Evolutionary conservation across 352 stramenopile genomes (phyloP).

Genomic region (Hyaloperonospora arabidopsidis): DNA sequence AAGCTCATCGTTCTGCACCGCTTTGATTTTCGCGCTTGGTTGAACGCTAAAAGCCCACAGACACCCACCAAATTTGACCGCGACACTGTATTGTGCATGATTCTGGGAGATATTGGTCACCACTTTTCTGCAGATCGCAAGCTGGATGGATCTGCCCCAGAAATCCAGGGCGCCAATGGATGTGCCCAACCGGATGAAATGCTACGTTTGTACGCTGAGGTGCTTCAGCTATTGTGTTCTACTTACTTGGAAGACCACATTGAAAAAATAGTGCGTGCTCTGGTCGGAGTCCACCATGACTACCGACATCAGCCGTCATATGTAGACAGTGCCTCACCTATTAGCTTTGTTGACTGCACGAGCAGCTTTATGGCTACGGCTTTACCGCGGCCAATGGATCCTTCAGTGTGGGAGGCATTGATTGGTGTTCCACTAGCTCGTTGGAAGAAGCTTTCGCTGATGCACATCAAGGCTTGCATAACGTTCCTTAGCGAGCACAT

Average conservation of each 20-base stretch:
- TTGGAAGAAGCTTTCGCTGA: constrained; percentile 41
- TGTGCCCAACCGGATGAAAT: constrained; percentile 38
- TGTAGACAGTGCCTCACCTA: constrained; percentile 10
- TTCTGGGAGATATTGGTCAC: constrained; percentile 59
- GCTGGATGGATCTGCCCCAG: constrained; percentile 12
- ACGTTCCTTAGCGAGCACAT: constrained; percentile 56
- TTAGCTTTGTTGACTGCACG: constrained; percentile 7
- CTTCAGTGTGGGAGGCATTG: constrained; percentile 62
- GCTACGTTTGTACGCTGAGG: constrained; percentile 62
- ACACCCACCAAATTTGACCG: constrained; percentile 70
- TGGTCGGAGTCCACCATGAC: constrained; percentile 76
- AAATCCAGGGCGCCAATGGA: constrained; percentile 16
- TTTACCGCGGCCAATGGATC: constrained; percentile 49
- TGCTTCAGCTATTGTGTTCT: constrained; percentile 59
- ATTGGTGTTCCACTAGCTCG: constrained; percentile 35
- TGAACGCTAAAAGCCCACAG: constrained; percentile 33
- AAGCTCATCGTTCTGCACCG: constrained; percentile 61
- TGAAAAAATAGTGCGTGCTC: constrained; percentile 70
- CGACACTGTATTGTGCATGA: constrained; percentile 71
- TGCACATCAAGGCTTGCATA: constrained; percentile 42
- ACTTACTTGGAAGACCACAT: constrained; percentile 67
- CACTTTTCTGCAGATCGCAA: constrained; percentile 45
- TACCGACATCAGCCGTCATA: constrained; percentile 55
- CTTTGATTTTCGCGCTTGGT: constrained; percentile 74
- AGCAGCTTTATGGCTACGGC: constrained; percentile 8